These are phyloP conservation scores for Curvularia verruculosa DNA, from an alignment of 2,329 filamentous ascomycete species.

Conservation along the genomic window DNA sequence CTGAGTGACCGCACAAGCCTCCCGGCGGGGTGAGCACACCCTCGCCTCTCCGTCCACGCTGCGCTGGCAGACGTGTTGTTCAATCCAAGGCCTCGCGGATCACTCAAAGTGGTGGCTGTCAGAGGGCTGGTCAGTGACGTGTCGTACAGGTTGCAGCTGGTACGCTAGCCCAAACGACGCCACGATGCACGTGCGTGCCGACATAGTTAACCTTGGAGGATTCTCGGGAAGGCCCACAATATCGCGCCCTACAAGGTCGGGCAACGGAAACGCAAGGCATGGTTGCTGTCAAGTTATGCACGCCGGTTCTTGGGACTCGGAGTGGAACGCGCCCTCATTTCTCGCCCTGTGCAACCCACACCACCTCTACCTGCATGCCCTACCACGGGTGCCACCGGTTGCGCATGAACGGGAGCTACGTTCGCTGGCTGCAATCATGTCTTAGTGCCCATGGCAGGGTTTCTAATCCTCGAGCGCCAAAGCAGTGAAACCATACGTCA, in stretches of 20 bases:
- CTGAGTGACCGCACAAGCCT: slow-evolving; percentile 19
- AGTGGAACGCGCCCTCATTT: slow-evolving; percentile 6
- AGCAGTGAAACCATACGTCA: slow-evolving; percentile 12
- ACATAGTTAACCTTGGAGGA: slow-evolving; percentile 10
- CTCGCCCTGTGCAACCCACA: slow-evolving; percentile 9
- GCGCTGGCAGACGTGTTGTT: slow-evolving; percentile 40
- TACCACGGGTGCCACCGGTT: slow-evolving; percentile 5
- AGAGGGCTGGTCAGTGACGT: slow-evolving; percentile 30
- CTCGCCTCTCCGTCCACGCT: slow-evolving; percentile 27
- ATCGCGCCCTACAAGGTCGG: slow-evolving; percentile 5
- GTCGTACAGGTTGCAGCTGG: slow-evolving; percentile 27
- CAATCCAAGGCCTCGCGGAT: slow-evolving; percentile 24
- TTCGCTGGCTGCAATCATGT: slow-evolving; percentile 2
- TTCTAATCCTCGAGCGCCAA: neutral
- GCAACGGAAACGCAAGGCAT: slow-evolving; percentile 9
- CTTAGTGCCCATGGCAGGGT: neutral
- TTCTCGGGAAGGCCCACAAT: slow-evolving; percentile 12
- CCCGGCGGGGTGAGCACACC: slow-evolving; percentile 27
- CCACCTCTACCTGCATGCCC: slow-evolving; percentile 6
- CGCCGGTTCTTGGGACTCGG: slow-evolving; percentile 3
- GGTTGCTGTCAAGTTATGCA: slow-evolving; percentile 14
- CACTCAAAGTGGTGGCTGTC: slow-evolving; percentile 25
- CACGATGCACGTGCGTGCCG: slow-evolving; percentile 18
- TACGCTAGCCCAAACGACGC: slow-evolving; percentile 22
- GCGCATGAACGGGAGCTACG: slow-evolving; percentile 13